phyloP scores from a whole-genome alignment of 257 asterid species.

The Gentiana macrophylla region DNA sequence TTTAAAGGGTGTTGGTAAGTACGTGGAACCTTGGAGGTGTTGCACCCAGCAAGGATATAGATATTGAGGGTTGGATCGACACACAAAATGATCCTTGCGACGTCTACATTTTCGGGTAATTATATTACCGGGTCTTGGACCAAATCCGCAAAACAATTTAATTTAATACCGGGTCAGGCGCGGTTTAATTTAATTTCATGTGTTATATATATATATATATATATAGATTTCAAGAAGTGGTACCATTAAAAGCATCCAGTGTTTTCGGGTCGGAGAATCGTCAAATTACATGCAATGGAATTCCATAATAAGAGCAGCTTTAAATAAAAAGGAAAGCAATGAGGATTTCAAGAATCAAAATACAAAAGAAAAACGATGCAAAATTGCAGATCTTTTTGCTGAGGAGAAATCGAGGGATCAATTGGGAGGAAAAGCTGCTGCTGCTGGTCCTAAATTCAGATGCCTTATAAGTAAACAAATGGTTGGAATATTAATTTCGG shows the following conservation, averaged over 20 bases:
- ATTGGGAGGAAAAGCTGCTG: neutral
- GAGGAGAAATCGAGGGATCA: neutral
- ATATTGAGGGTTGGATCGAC: constrained; percentile 26
- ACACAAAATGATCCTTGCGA: constrained; percentile 22
- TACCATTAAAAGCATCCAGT: constrained; percentile 38
- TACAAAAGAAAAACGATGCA: constrained; percentile 3
- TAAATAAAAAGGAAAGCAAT: constrained; percentile 17
- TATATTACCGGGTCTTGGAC: neutral
- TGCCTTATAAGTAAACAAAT: constrained; percentile 60
- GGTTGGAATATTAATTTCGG: constrained; percentile 57
- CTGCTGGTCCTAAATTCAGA: constrained; percentile 13
- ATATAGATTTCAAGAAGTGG: constrained; percentile 61
- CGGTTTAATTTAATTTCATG: neutral
- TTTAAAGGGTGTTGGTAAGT: constrained; percentile 29
- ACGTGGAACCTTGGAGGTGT: constrained; percentile 45
- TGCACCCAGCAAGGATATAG: constrained; percentile 26
- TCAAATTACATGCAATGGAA: constrained; percentile 36
- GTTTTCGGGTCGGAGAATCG: constrained; percentile 40
- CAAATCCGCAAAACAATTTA: no score
- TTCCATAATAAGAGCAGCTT: constrained; percentile 32
- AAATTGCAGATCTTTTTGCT: neutral
- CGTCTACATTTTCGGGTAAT: constrained; percentile 32
- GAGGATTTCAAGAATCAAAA: neutral
- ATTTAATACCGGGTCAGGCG: no score
- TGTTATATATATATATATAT: neutral